Conservation (phyloP, 108 stramenopile genomes). For the Nitzschia sp. region DNA sequence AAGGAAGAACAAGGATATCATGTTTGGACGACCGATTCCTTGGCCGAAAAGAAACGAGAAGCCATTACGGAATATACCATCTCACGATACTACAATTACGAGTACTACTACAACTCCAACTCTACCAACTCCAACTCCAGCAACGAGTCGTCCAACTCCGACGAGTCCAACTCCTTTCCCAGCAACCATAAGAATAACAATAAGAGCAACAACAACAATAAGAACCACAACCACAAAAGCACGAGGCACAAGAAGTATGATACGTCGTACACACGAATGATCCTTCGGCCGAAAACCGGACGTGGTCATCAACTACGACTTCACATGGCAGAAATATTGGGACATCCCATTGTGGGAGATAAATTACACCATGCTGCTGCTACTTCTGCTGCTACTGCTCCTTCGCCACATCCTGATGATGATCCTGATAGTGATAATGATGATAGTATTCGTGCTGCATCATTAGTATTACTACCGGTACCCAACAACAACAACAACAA, state of each 20-base stretch:
- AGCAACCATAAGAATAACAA: too few species aligned
- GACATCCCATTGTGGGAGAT: slow-evolving; percentile 56
- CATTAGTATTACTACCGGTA: too few species aligned
- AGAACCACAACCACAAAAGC: not conserved
- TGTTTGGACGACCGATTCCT: slow-evolving; percentile 19
- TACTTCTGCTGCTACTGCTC: slow-evolving; percentile 27
- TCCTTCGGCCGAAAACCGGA: slow-evolving; percentile 43
- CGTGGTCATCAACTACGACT: slow-evolving; percentile 55
- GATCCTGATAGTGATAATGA: not conserved
- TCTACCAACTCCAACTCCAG: not conserved
- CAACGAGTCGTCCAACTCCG: too few species aligned
- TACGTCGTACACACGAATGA: slow-evolving; percentile 51
- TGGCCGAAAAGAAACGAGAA: slow-evolving; percentile 41
- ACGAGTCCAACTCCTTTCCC: too few species aligned
- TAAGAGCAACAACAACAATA: too few species aligned
- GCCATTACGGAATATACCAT: slow-evolving; percentile 42
- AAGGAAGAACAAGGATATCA: slow-evolving; percentile 30
- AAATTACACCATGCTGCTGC: slow-evolving; percentile 21
- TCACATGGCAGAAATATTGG: slow-evolving; percentile 45
- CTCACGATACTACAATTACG: slow-evolving; percentile 3
- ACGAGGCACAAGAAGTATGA: slow-evolving; percentile 35
- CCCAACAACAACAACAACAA: not conserved
- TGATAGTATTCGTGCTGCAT: not conserved
- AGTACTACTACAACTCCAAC: not conserved
- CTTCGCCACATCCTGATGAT: too few species aligned